phyloP scores from a whole-genome alignment of 192 early-diverging fungal species.

The Coemansia sp. region DNA sequence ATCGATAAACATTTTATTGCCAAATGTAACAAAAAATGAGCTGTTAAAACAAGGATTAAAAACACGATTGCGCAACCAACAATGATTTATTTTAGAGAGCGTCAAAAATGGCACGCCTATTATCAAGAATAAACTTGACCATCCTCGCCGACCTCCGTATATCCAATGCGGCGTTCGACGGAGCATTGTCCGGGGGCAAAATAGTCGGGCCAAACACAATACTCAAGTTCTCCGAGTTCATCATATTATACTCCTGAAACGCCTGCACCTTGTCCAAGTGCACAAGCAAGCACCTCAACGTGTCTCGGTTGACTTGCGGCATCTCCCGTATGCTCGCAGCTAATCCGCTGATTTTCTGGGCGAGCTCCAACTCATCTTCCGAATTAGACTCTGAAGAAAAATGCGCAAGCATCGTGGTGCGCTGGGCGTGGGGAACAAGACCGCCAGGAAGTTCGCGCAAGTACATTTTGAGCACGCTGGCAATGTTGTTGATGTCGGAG shows the following conservation, averaged over 20 bases:
- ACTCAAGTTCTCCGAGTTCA: conserved; percentile 81
- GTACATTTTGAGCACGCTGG: conserved; percentile 88
- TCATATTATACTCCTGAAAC: conserved; percentile 78
- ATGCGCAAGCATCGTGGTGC: conserved; percentile 25
- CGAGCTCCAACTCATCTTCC: conserved; percentile 25
- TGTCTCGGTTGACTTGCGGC: conserved; percentile 79
- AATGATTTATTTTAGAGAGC: conserved; percentile 2
- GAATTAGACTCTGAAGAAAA: conserved; percentile 10
- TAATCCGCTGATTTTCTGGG: conserved; percentile 30
- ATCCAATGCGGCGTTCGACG: conserved; percentile 32
- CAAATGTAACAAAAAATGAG: too few species aligned
- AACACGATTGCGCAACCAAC: too few species aligned
- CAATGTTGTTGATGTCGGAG: conserved; percentile 77
- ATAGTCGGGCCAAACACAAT: conserved; percentile 92
- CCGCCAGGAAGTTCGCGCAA: conserved; percentile 93
- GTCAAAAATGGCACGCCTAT: conserved; percentile 39
- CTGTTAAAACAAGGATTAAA: too few species aligned
- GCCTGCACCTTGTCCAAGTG: conserved; percentile 81
- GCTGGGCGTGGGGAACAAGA: conserved; percentile 61
- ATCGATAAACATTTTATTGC: too few species aligned
- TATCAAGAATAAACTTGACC: conserved; percentile 47
- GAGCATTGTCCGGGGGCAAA: conserved; percentile 27
- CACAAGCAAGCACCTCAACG: conserved; percentile 71
- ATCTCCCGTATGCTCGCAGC: conserved; percentile 57
- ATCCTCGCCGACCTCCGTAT: conserved; percentile 35